Evolutionary conservation across 371 early-diverging fungal species (phyloP).

Genomic region (Mucor plumbeus): DNA sequence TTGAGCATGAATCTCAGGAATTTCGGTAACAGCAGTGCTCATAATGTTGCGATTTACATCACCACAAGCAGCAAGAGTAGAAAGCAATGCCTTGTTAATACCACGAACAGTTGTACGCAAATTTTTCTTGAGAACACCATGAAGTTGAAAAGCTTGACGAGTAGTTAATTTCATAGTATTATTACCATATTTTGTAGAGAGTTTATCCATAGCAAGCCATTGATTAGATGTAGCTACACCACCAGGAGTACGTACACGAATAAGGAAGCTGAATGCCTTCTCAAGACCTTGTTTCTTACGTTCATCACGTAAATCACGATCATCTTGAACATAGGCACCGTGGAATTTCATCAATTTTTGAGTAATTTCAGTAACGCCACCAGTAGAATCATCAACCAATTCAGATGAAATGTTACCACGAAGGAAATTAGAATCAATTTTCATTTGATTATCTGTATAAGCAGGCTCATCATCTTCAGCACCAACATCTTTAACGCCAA

Average conservation of each 20-base stretch:
- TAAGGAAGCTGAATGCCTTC: conserved; percentile 90
- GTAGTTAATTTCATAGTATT: conserved; percentile 90
- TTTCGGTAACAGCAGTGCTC: conserved; percentile 79
- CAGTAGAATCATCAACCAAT: conserved; percentile 77
- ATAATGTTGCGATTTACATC: conserved; percentile 96
- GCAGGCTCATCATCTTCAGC: conserved; percentile 66
- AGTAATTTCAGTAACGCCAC: conserved; percentile 81
- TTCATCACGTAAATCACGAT: conserved; percentile 87
- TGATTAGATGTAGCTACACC: conserved; percentile 85
- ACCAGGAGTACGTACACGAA: conserved; percentile 90
- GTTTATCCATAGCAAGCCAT: conserved; percentile 87
- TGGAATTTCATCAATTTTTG: conserved; percentile 92
- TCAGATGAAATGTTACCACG: conserved; percentile 89
- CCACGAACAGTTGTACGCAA: conserved; percentile 82
- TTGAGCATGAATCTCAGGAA: conserved; percentile 76
- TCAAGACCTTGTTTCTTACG: conserved; percentile 81
- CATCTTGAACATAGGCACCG: conserved; percentile 94
- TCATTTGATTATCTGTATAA: conserved; percentile 86
- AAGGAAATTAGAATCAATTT: conserved; percentile 83
- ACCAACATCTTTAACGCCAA: conserved; percentile 55
- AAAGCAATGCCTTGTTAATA: conserved; percentile 84
- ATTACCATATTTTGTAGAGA: conserved; percentile 80
- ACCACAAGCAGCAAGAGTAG: conserved; percentile 92
- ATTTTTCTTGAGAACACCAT: conserved; percentile 89
- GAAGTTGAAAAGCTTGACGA: conserved; percentile 92